These are phyloP conservation scores for Aspergillus quadrilineatus DNA, from an alignment of 2,329 filamentous ascomycete genomes.

Conservation along the genomic window DNA sequence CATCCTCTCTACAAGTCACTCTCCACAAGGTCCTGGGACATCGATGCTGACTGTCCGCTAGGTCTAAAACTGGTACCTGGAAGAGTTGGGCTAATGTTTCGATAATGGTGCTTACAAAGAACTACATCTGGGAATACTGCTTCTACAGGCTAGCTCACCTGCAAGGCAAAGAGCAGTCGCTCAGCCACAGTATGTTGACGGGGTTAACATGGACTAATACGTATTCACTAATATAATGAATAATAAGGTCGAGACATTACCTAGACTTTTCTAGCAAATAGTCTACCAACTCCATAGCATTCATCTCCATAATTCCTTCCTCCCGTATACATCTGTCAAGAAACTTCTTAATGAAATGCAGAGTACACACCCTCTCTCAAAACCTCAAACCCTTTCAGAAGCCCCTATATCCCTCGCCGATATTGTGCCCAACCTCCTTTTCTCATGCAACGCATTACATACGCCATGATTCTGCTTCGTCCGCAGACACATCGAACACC, in stretches of 20 bases:
- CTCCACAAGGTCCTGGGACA: too few relatives aligned
- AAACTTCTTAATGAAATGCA: not conserved
- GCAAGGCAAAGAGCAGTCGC: too few relatives aligned
- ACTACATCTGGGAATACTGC: too few relatives aligned
- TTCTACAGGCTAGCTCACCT: too few relatives aligned
- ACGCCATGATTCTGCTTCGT: not conserved
- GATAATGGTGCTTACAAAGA: too few relatives aligned
- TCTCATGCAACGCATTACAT: not conserved
- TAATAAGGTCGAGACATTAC: not conserved
- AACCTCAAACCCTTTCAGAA: not conserved
- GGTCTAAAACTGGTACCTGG: too few relatives aligned
- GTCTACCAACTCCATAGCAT: not conserved
- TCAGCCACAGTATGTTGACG: too few relatives aligned
- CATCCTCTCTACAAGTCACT: too few relatives aligned
- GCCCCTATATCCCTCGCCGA: not conserved
- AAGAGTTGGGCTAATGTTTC: too few relatives aligned
- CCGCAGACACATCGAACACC: not conserved
- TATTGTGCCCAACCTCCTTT: not conserved
- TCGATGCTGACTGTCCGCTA: too few relatives aligned
- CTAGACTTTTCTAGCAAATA: not conserved
- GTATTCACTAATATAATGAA: too few relatives aligned
- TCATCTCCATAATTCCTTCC: not conserved
- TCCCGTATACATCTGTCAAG: not conserved
- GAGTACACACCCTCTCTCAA: not conserved
- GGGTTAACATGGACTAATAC: too few relatives aligned